Percentiles rank a stretch among this genome's conserved stretches.
These are phyloP conservation scores for Crotalaria pallida DNA, from an alignment of 306 rosid genomes.

Conservation along the genomic window DNA sequence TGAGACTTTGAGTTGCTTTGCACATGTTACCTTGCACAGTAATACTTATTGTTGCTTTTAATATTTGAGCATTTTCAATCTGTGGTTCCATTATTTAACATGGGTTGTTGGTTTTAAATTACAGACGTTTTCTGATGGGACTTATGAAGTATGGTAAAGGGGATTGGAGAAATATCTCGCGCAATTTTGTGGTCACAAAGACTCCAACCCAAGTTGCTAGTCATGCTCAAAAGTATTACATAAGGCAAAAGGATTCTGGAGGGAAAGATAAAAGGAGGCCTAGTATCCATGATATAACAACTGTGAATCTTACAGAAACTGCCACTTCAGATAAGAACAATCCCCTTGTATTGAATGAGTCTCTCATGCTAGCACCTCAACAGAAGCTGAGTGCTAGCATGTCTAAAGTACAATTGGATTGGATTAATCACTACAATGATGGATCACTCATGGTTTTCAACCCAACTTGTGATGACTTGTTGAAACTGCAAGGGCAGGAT, in stretches of 20 bases:
- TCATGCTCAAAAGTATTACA: constrained; percentile 73
- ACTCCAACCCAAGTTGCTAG: constrained; percentile 52
- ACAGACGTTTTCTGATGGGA: constrained; percentile 84
- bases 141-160: constrained; percentile 85
- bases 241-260: constrained; percentile 83
- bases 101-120: neutral
- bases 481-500: constrained; percentile 42
- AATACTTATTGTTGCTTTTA: constrained; percentile 6
- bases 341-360: constrained; percentile 29
- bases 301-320: constrained; percentile 55
- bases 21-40: neutral
- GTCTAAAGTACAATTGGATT: constrained; percentile 29
- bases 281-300: constrained; percentile 91
- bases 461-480: constrained; percentile 38
- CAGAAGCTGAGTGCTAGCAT: constrained; percentile 31
- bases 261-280: constrained; percentile 88
- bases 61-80: neutral
- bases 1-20: neutral
- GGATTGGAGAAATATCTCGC: constrained; percentile 88
- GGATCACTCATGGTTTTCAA: constrained; percentile 45
- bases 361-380: constrained; percentile 32
- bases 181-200: constrained; percentile 68
- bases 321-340: constrained; percentile 32
- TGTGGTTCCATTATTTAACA: constrained; percentile 1
- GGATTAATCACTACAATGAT: constrained; percentile 33